Conservation (phyloP, 345 rosid species). For the Zanthoxylum bungeanum region DNA sequence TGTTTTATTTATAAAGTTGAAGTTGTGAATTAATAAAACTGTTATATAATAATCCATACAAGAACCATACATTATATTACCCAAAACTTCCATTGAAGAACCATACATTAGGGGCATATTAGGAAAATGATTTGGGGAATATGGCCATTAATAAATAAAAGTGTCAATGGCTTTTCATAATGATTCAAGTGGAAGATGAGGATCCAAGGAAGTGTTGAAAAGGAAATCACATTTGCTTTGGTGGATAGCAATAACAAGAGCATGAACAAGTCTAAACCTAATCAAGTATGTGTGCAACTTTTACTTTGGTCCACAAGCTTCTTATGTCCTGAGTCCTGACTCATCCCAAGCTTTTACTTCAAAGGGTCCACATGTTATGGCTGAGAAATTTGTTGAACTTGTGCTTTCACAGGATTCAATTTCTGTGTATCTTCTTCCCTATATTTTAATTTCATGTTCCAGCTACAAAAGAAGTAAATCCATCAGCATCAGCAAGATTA, state of each 20-base stretch:
- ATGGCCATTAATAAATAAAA: background rate
- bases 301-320: background rate
- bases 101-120: background rate
- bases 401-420: background rate
- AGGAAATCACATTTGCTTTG: constrained; percentile 1
- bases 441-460: constrained; percentile 5
- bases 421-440: background rate
- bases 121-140: background rate
- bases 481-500: background rate
- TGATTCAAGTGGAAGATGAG: background rate
- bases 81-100: too few relatives aligned
- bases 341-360: background rate
- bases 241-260: constrained; percentile 4
- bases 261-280: background rate
- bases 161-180: background rate
- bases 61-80: too few relatives aligned
- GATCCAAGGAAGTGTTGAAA: constrained; percentile 4
- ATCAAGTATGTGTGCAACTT: background rate
- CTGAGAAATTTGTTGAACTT: background rate
- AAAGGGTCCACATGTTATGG: background rate
- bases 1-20: too few relatives aligned
- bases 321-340: background rate
- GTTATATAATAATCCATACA: too few relatives aligned
- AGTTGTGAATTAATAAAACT: too few relatives aligned
- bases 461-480: background rate